A percentile compares a stretch with the other conserved stretches of the same genome.
Conservation (phyloP, 805 yeast genomes). For the Yarrowia alimentaria region DNA sequence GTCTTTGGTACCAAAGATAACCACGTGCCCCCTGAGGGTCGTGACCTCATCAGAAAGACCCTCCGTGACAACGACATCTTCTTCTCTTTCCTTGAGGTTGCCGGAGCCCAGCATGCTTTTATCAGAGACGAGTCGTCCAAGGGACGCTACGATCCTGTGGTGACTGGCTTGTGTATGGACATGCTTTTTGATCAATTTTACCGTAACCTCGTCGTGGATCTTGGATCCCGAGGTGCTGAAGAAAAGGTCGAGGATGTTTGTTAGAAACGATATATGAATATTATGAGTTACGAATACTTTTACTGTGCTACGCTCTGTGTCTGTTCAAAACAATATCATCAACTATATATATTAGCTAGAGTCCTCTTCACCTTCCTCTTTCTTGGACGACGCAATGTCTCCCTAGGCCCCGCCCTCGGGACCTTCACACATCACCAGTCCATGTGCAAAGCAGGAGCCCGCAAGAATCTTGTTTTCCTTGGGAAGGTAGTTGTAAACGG, state of each 20-base stretch:
- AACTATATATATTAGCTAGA: too few species aligned
- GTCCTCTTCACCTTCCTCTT: too few species aligned
- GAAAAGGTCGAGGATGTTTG: conserved; percentile 63
- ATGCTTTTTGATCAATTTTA: conserved; percentile 70
- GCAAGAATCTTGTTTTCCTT: conserved; percentile 17
- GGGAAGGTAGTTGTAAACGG: conserved; percentile 21
- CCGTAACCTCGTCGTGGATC: conserved; percentile 62
- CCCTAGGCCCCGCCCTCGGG: too few species aligned
- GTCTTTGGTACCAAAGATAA: conserved; percentile 77
- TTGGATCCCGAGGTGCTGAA: conserved; percentile 58
- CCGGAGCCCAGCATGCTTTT: conserved; percentile 82
- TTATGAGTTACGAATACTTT: too few species aligned
- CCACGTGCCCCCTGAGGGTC: conserved; percentile 75
- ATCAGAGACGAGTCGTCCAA: conserved; percentile 75
- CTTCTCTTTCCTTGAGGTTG: conserved; percentile 69
- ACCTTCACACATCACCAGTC: neutral
- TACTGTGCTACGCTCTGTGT: too few species aligned
- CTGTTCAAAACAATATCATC: too few species aligned
- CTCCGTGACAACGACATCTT: conserved; percentile 59
- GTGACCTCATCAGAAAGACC: conserved; percentile 64
- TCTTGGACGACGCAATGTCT: too few species aligned
- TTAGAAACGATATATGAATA: too few species aligned
- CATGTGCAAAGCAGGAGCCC: conserved; percentile 9
- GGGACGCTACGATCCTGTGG: conserved; percentile 80
- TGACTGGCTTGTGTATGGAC: conserved; percentile 63